phyloP scores from a whole-genome alignment of 805 yeast genomes.

The Kodamaea leandrae region DNA sequence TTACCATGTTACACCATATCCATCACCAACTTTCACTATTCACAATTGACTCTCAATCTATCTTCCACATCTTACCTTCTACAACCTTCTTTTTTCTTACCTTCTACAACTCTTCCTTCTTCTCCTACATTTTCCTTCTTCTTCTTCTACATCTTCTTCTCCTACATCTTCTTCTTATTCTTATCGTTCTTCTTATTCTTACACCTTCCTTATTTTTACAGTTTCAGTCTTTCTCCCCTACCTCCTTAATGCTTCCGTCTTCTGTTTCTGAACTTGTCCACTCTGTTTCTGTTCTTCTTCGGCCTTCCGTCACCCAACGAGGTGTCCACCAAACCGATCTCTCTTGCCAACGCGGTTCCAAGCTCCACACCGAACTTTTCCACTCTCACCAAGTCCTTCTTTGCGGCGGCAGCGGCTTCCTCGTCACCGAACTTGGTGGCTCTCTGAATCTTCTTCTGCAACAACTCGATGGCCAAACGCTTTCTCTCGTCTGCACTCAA shows the following conservation, averaged over 20 bases:
- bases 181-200: no score
- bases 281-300: slow-evolving; percentile 16
- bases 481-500: slow-evolving; percentile 70
- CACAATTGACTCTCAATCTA: no score
- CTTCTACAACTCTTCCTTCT: no score
- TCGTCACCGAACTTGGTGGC: slow-evolving; percentile 78
- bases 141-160: no score
- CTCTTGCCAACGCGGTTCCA: slow-evolving; percentile 64
- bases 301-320: slow-evolving; percentile 22
- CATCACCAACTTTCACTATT: no score
- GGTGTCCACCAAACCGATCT: slow-evolving; percentile 54
- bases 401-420: slow-evolving; percentile 50
- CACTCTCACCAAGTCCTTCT: slow-evolving; percentile 64
- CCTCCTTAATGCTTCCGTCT: not conserved
- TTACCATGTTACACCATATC: no score
- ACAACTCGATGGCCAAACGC: slow-evolving; percentile 61
- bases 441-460: slow-evolving; percentile 65
- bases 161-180: no score
- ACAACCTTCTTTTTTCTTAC: no score
- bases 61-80: no score
- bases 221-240: not conserved
- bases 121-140: no score
- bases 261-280: slow-evolving; percentile 4
- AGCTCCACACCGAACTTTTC: slow-evolving; percentile 80
- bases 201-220: no score